A percentile compares a stretch with the other conserved stretches of the same genome.
These are phyloP conservation scores for Aspergillus udagawae DNA, from an alignment of 2,329 filamentous ascomycete genomes.

Conservation along the genomic window DNA sequence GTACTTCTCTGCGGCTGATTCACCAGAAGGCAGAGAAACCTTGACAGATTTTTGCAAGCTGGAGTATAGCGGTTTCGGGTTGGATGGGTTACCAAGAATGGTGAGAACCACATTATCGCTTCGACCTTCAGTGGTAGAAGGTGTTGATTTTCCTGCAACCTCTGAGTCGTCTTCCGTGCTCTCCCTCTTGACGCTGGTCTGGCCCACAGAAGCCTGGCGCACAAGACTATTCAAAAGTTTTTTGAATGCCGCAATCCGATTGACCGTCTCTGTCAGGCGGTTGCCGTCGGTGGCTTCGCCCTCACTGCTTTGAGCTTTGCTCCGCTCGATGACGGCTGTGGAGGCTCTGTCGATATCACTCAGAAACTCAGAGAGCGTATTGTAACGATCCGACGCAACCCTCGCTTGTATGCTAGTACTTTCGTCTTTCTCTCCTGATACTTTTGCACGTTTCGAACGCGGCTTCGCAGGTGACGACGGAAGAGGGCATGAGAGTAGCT, in stretches of 20 bases:
- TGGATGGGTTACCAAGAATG: conserved; percentile 69
- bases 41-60: conserved; percentile 61
- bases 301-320: conserved; percentile 28
- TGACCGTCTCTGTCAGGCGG: conserved; percentile 33
- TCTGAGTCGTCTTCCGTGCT: conserved; percentile 33
- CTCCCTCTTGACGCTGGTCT: conserved; percentile 31
- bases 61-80: conserved; percentile 77
- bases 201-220: conserved; percentile 55
- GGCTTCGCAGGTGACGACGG: conserved; percentile 35
- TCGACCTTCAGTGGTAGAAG: conserved; percentile 38
- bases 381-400: conserved; percentile 36
- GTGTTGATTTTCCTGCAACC: conserved; percentile 33
- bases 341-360: conserved; percentile 41
- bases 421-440: conserved; percentile 32
- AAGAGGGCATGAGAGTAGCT: conserved; percentile 39
- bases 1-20: conserved; percentile 30
- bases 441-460: conserved; percentile 41
- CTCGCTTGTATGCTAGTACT: conserved; percentile 36
- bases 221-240: conserved; percentile 61
- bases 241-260: conserved; percentile 55
- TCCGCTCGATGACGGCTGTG: conserved; percentile 34
- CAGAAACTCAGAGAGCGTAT: conserved; percentile 39
- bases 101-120: conserved; percentile 64
- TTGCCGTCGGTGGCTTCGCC: conserved; percentile 20
- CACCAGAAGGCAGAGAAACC: conserved; percentile 32